Evolutionary conservation across 257 asterid species (phyloP).

Genomic region (Scutellaria barbata): DNA sequence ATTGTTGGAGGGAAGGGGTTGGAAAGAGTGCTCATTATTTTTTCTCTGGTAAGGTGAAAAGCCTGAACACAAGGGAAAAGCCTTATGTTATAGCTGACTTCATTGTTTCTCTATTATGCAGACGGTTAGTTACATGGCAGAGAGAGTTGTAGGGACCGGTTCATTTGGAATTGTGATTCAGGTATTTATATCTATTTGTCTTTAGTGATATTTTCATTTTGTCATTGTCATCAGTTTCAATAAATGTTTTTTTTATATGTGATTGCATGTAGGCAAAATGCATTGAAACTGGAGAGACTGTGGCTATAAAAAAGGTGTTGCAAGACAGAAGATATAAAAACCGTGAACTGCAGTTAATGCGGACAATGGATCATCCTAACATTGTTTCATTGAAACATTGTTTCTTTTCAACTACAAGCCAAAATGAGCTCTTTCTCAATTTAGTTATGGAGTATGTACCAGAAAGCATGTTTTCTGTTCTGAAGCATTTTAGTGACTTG

Average conservation of each 20-base stretch:
- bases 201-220: conserved; percentile 3
- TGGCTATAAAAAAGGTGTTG: conserved; percentile 94
- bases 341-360: conserved; percentile 94
- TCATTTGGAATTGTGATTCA: conserved; percentile 76
- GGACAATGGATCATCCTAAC: conserved; percentile 93
- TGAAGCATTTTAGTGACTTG: conserved; percentile 76
- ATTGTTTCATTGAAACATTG: conserved; percentile 90
- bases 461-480: conserved; percentile 71
- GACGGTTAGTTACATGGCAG: conserved; percentile 75
- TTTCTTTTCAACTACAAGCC: conserved; percentile 85
- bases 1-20: conserved; percentile 22
- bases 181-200: conserved; percentile 43
- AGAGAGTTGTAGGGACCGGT: conserved; percentile 74
- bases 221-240: background rate
- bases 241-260: conserved; percentile 23
- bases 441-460: conserved; percentile 97
- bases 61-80: conserved; percentile 12
- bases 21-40: background rate
- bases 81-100: conserved; percentile 23
- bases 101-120: conserved; percentile 34
- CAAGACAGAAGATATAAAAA: conserved; percentile 94
- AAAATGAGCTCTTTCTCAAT: conserved; percentile 87
- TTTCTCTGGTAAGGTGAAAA: conserved; percentile 16
- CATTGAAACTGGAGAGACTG: conserved; percentile 94
- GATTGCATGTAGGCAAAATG: conserved; percentile 69